A percentile compares a stretch with the other conserved stretches of the same genome.
These are phyloP conservation scores for Secale cereale DNA, from an alignment of 176 grass and related monocot genomes.

Conservation along the genomic window DNA sequence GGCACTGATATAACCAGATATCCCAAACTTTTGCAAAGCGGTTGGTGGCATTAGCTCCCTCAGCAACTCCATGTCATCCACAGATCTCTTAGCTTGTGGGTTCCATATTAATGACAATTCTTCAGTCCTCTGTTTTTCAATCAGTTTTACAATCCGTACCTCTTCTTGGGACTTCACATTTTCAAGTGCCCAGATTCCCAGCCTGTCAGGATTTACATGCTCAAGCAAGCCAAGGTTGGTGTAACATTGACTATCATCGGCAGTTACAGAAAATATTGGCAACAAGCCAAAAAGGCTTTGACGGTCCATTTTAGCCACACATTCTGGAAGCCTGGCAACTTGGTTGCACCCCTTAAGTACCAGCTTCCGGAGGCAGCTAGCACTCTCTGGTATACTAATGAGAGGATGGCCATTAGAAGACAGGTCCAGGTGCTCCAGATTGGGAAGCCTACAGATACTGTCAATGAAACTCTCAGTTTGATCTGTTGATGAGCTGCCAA, in stretches of 20 bases:
- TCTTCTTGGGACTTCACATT: neutral
- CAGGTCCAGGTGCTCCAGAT: slow-evolving; percentile 3
- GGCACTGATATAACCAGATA: neutral
- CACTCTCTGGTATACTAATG: neutral
- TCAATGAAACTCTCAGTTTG: neutral
- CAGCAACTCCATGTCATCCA: neutral
- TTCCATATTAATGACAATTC: neutral
- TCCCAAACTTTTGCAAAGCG: neutral
- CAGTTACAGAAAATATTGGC: neutral
- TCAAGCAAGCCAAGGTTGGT: neutral
- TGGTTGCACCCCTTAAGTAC: neutral
- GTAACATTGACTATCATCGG: too few species aligned
- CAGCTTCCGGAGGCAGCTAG: neutral
- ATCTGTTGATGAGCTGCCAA: neutral
- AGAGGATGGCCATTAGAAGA: too few species aligned
- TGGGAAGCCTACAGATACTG: neutral
- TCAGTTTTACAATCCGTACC: neutral
- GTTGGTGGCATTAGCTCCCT: neutral
- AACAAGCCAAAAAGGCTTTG: neutral
- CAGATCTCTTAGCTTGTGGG: neutral
- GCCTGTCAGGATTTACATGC: neutral
- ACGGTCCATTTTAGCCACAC: neutral
- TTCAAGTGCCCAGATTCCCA: too few species aligned
- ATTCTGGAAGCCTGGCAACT: neutral
- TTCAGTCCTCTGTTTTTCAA: neutral